These are phyloP conservation scores for Dioscorea cayenensis DNA, from an alignment of 116 monocot genomes.

Conservation along the genomic window DNA sequence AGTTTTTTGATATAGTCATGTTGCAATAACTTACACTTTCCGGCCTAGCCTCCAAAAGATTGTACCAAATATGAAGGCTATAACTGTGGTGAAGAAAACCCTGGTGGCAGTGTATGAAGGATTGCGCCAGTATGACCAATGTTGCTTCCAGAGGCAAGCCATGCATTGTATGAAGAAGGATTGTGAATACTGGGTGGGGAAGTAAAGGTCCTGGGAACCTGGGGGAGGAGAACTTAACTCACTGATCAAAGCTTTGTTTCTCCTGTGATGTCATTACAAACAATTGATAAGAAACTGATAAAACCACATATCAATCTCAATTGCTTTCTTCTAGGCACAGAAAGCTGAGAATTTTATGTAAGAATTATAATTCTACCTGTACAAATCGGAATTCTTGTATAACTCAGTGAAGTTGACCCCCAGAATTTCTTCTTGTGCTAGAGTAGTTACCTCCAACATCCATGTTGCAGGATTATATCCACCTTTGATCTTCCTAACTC, in stretches of 20 bases:
- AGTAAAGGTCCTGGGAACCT: slow-evolving; percentile 41
- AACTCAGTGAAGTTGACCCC: slow-evolving; percentile 27
- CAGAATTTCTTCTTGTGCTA: slow-evolving; percentile 28
- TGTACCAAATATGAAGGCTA: slow-evolving; percentile 47
- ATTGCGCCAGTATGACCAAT: slow-evolving; percentile 62
- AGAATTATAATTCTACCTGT: slow-evolving; percentile 13
- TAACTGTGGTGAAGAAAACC: slow-evolving; percentile 44
- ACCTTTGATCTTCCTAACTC: slow-evolving; percentile 41
- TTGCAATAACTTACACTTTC: slow-evolving; percentile 21
- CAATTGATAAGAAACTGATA: neutral
- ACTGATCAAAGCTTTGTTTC: slow-evolving; percentile 40
- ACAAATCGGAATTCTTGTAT: slow-evolving; percentile 39
- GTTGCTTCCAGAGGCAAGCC: slow-evolving; percentile 63
- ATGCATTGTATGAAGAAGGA: slow-evolving; percentile 46
- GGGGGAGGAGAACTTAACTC: slow-evolving; percentile 42
- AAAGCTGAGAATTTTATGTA: neutral
- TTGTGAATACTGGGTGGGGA: slow-evolving; percentile 45
- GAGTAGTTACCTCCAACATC: slow-evolving; percentile 41
- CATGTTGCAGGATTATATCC: slow-evolving; percentile 56
- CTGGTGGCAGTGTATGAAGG: slow-evolving; percentile 45
- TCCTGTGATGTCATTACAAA: slow-evolving; percentile 20
- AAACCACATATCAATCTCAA: neutral
- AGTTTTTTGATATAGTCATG: neutral
- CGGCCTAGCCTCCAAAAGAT: slow-evolving; percentile 56
- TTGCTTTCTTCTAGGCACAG: neutral